phyloP scores from a whole-genome alignment of 257 asterid genomes.

The Coffea eugenioides region DNA sequence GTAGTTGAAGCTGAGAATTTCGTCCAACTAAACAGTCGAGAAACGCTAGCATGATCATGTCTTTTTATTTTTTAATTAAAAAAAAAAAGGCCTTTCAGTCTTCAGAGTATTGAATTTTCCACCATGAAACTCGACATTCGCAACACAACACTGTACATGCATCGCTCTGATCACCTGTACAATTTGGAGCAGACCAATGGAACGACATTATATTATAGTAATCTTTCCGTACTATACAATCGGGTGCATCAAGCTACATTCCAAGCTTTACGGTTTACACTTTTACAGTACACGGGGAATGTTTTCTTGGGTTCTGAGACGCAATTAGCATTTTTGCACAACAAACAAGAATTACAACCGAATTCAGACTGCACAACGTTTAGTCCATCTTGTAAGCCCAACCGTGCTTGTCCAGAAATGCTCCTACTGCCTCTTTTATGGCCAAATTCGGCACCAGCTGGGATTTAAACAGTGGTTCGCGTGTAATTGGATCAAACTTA shows the following conservation, averaged over 20 bases:
- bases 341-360: slow-evolving; percentile 4
- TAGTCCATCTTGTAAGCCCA: slow-evolving; percentile 83
- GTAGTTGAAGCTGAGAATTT: not conserved
- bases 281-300: not conserved
- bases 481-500: slow-evolving; percentile 76
- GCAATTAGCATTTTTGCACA: not conserved
- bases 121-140: not conserved
- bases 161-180: slow-evolving; percentile 12
- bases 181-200: not conserved
- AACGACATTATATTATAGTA: not conserved
- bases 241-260: not conserved
- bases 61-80: not conserved
- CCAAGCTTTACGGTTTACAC: not conserved
- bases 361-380: not conserved
- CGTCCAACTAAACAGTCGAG: not conserved
- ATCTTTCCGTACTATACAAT: not conserved
- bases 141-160: slow-evolving; percentile 6
- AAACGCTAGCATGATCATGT: not conserved
- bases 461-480: slow-evolving; percentile 52
- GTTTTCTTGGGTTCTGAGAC: not conserved
- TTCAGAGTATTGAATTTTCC: not conserved
- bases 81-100: not conserved
- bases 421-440: slow-evolving; percentile 83
- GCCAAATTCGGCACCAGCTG: slow-evolving; percentile 87
- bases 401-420: slow-evolving; percentile 60